Evolutionary conservation across 2,329 filamentous ascomycete genomes (phyloP).

Genomic region (Chalara sp.): DNA sequence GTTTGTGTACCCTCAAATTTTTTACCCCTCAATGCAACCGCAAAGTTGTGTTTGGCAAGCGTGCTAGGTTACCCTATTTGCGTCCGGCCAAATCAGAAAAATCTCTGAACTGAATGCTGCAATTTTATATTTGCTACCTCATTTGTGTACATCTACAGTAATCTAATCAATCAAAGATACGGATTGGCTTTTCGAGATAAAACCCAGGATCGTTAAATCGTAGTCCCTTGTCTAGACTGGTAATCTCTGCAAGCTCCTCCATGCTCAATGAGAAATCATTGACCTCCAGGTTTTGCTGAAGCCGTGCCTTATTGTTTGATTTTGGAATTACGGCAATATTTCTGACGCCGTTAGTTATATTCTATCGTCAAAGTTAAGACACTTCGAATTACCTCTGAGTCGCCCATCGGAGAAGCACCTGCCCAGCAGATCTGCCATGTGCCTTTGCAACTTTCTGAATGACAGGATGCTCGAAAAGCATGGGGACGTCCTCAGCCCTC

Average conservation of each 20-base stretch:
- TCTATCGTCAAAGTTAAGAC: not conserved
- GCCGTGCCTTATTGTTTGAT: conserved; percentile 48
- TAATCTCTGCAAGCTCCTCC: conserved; percentile 60
- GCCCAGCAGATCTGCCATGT: conserved; percentile 64
- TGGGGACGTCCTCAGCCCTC: conserved; percentile 52
- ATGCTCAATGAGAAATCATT: conserved; percentile 56
- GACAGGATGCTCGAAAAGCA: conserved; percentile 61
- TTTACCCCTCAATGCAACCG: too few species aligned
- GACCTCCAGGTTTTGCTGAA: conserved; percentile 60
- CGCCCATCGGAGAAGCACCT: conserved; percentile 78
- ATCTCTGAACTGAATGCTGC: too few species aligned
- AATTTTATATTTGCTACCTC: too few species aligned
- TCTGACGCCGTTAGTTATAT: not conserved
- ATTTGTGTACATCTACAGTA: too few species aligned
- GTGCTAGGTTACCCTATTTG: too few species aligned
- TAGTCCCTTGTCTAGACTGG: conserved; percentile 53
- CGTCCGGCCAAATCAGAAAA: too few species aligned
- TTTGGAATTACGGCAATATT: conserved; percentile 76
- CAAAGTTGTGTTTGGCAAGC: too few species aligned
- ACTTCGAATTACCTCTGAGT: conserved; percentile 53
- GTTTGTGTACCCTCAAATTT: too few species aligned
- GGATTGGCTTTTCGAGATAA: conserved; percentile 37
- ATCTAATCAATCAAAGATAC: conserved; percentile 40
- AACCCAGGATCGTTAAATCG: conserved; percentile 64
- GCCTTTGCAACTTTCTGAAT: conserved; percentile 60